phyloP scores from a whole-genome alignment of 2,329 filamentous ascomycete species.

The Blastomyces gilchristii region DNA sequence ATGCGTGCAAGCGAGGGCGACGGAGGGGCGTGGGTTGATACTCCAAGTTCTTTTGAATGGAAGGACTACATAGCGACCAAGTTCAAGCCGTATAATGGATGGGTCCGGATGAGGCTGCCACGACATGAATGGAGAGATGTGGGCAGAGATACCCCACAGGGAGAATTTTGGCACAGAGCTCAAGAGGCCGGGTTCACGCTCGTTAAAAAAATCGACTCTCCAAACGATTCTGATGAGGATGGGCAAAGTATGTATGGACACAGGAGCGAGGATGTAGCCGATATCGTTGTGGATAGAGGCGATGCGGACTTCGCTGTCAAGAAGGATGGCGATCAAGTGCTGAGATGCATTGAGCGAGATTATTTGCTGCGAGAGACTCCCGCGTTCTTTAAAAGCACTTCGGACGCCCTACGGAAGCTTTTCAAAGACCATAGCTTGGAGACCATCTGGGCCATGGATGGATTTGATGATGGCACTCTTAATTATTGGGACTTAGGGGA shows the following conservation, averaged over 20 bases:
- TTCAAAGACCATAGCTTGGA: not conserved
- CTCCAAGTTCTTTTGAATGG: not conserved
- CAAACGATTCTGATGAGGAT: not conserved
- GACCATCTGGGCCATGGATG: not conserved
- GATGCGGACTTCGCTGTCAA: not conserved
- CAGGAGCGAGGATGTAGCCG: not conserved
- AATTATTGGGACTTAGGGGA: not conserved
- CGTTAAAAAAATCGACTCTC: not conserved
- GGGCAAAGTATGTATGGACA: not conserved
- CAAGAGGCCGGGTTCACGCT: not conserved
- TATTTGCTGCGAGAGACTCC: rapidly evolving
- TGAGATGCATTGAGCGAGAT: not conserved
- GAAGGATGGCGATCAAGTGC: not conserved
- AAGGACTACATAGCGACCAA: not conserved
- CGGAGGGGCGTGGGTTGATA: not conserved
- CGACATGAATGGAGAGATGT: not conserved
- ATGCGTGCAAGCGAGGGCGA: not conserved
- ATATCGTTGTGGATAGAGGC: not conserved
- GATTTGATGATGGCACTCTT: not conserved
- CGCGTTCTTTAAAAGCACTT: not conserved
- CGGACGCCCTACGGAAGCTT: not conserved
- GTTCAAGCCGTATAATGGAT: not conserved
- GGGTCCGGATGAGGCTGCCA: not conserved
- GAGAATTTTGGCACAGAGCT: not conserved
- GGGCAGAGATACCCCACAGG: too few relatives aligned